Evolutionary conservation across 1,284 basidiomycete genomes (phyloP), one percentile per base, ranked within the genome.

Genomic region (Leccinum pachyderme): DNA sequence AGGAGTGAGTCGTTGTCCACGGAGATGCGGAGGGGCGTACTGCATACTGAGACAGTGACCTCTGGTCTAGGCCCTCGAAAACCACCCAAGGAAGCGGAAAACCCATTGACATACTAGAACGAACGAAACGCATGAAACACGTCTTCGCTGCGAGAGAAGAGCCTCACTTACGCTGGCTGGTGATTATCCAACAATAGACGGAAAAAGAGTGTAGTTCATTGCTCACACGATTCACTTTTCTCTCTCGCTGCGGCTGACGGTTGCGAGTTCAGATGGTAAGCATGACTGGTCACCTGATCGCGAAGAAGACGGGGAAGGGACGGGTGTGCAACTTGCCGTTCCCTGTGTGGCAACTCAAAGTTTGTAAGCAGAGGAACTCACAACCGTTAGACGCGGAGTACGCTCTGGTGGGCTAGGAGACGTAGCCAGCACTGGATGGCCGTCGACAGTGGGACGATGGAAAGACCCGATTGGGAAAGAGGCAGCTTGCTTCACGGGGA

Each of bases 351-450:
- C 18, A 53, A 48, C 37, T 57, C 51, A 57, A 49, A 56, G 33
- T 63, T 51, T 51, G 58, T 55, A 62, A 59, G 59, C 56, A 58
- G 65, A 69, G 51, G 58, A 45, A 67, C 65, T 67, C 52, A 67
- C 65, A 54, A 39, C 65, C 54, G 53, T 61, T 55, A 49, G 51
- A 57, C 51, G 57, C 11, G 54, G 51, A 22, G 51, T n/a, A 54
- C 54, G 43, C 44, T 58, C 57, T 49, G 64, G 24, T 15, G 50
- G 43, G 29, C 22, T 43, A 33, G 54, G 29, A 24, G 46, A 37
- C 1, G 24, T 31, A n/a, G 29, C 32, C 37, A 39, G 56, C 3
- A 25, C 56, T 27, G 59, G 35, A 37, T 49, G 41, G 47, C 27
- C 41, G n/a, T 59, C 50, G 13, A 54, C n/a, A 15, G 2, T 24